A percentile compares a stretch with the other conserved stretches of the same genome.
These are phyloP conservation scores for Leishmania major DNA, from an alignment of 208 protist species.

Conservation along the genomic window DNA sequence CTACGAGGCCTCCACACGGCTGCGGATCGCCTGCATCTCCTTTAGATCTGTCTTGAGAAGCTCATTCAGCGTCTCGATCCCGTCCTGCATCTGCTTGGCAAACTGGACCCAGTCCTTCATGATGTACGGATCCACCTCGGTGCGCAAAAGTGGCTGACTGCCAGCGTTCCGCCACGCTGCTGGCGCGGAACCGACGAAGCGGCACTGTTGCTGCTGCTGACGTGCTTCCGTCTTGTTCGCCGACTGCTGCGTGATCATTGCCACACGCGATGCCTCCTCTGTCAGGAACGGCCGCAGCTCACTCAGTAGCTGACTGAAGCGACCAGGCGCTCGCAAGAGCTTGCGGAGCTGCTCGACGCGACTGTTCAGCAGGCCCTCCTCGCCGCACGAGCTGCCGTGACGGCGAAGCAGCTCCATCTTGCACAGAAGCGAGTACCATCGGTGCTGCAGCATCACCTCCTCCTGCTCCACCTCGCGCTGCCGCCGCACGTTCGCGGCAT, in stretches of 20 bases:
- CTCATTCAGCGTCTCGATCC: conserved; percentile 50
- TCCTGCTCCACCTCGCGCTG: conserved; percentile 46
- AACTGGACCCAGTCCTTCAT: conserved; percentile 53
- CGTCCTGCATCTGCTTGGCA: conserved; percentile 60
- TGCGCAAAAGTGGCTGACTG: conserved; percentile 33
- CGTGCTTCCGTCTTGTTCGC: conserved; percentile 8
- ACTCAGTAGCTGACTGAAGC: conserved; percentile 41
- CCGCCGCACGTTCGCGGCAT: conserved; percentile 48
- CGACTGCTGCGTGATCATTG: conserved; percentile 24
- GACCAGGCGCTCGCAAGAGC: conserved; percentile 51
- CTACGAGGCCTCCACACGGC: conserved; percentile 30
- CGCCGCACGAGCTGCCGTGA: conserved; percentile 34
- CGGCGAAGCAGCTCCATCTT: conserved; percentile 66
- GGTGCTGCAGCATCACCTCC: conserved; percentile 65
- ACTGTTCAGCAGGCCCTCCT: conserved; percentile 47
- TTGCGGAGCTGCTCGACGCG: conserved; percentile 42
- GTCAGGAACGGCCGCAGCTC: conserved; percentile 57
- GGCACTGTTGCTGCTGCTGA: conserved; percentile 3
- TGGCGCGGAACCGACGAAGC: not conserved
- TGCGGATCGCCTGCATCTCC: conserved; percentile 54
- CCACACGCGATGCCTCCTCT: conserved; percentile 44
- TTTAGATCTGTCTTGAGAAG: conserved; percentile 47
- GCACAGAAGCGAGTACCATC: conserved; percentile 52
- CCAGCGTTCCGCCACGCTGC: conserved; percentile 7
- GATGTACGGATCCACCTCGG: conserved; percentile 45